A percentile compares a stretch with the other conserved stretches of the same genome.
These are phyloP conservation scores for Colletotrichum euphorbiae DNA, from an alignment of 2,329 filamentous ascomycete genomes.

Conservation along the genomic window DNA sequence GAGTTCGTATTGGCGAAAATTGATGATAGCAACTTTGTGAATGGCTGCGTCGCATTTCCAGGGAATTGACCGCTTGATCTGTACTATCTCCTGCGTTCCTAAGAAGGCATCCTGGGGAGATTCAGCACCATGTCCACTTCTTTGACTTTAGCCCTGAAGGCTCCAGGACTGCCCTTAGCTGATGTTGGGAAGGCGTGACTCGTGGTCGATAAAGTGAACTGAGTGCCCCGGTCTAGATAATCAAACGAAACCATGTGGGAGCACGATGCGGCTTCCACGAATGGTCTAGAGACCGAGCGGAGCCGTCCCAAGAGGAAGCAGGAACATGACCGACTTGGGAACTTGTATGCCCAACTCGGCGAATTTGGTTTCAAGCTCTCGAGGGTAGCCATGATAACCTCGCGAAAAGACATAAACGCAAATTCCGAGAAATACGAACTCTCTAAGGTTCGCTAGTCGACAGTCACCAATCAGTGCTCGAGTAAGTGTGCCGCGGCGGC, in stretches of 20 bases:
- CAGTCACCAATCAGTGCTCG: background rate
- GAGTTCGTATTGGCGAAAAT: background rate
- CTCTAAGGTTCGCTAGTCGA: background rate
- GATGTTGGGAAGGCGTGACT: conserved; percentile 1
- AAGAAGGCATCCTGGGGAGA: conserved; percentile 2
- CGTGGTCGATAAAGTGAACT: background rate
- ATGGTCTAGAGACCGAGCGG: conserved; percentile 7
- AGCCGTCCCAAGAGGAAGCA: background rate
- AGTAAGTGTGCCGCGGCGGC: background rate
- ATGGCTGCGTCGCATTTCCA: no score
- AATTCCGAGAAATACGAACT: conserved; percentile 2
- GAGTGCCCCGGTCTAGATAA: background rate
- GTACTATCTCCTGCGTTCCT: background rate
- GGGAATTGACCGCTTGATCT: background rate
- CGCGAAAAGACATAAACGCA: background rate
- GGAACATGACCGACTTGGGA: background rate
- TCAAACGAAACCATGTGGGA: no score
- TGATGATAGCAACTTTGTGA: no score
- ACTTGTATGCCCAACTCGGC: background rate
- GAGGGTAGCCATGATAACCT: background rate
- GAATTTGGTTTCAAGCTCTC: background rate
- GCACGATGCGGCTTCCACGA: background rate
- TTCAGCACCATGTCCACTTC: accelerated
- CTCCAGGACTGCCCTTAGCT: background rate
- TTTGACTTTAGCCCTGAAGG: background rate